A percentile compares a stretch with the other conserved stretches of the same genome.
Evolutionary conservation across 2,329 filamentous ascomycete genomes (phyloP).

Genomic region (Lomentospora prolificans): DNA sequence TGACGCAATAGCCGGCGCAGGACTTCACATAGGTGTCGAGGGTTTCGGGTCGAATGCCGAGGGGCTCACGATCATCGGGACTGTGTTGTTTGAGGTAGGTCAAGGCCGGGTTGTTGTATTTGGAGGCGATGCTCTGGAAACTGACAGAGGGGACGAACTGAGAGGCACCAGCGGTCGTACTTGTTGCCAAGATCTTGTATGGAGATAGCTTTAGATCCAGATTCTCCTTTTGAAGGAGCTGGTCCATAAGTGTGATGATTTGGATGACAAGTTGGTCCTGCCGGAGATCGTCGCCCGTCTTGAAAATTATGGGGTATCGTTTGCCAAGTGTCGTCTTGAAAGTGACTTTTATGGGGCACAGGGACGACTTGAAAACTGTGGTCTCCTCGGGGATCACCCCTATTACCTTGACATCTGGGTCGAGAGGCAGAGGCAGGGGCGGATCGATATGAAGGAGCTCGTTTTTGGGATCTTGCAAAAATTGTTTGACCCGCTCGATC

Average conservation of each 20-base stretch:
- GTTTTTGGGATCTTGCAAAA: constrained; percentile 80
- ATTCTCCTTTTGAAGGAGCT: constrained; percentile 89
- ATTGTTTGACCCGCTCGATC: constrained; percentile 73
- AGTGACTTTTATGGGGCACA: constrained; percentile 82
- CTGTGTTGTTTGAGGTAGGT: constrained; percentile 84
- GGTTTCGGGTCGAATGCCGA: constrained; percentile 82
- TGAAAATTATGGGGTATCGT: constrained; percentile 91
- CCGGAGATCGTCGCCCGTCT: constrained; percentile 88
- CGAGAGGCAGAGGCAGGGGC: constrained; percentile 77
- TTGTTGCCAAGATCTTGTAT: constrained; percentile 92
- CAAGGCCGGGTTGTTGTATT: constrained; percentile 65
- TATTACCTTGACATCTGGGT: constrained; percentile 70
- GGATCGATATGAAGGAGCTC: constrained; percentile 77
- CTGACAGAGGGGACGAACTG: constrained; percentile 87
- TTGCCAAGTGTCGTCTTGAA: constrained; percentile 72
- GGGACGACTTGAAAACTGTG: constrained; percentile 88
- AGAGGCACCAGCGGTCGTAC: constrained; percentile 77
- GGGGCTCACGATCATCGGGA: constrained; percentile 68
- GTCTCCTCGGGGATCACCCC: constrained; percentile 78
- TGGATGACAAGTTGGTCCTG: constrained; percentile 96
- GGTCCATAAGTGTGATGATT: constrained; percentile 97
- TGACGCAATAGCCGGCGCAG: constrained; percentile 95
- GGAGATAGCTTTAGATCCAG: constrained; percentile 89
- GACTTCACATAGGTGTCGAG: constrained; percentile 95
- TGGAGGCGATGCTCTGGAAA: constrained; percentile 72